Percentiles rank a stretch among this genome's conserved stretches.
Conservation (phyloP, 345 rosid species). For the Diplotaxis tenuifolia region DNA sequence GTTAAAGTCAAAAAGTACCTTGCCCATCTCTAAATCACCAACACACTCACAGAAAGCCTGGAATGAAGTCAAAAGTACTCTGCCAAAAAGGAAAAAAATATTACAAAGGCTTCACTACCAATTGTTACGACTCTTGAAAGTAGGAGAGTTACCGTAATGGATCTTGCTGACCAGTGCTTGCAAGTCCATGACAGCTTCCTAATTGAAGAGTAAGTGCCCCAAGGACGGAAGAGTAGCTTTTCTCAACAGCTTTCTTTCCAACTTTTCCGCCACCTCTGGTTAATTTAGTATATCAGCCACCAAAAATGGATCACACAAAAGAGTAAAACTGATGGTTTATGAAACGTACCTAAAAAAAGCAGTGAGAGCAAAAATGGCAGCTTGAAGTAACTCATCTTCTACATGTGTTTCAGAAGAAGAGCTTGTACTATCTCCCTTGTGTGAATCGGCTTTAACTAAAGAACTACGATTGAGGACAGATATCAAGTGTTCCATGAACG, state of each 20-base stretch:
- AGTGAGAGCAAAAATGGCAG: constrained; percentile 82
- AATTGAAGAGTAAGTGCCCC: constrained; percentile 82
- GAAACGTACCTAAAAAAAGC: constrained; percentile 73
- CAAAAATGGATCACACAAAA: constrained; percentile 15
- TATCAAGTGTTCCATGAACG: constrained; percentile 79
- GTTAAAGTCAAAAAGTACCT: constrained; percentile 60
- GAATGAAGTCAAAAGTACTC: constrained; percentile 83
- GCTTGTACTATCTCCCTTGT: constrained; percentile 57
- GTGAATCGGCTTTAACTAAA: constrained; percentile 49
- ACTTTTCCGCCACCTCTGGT: constrained; percentile 92
- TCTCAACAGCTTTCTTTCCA: constrained; percentile 90
- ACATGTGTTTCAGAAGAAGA: constrained; percentile 48
- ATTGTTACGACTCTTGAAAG: constrained; percentile 9
- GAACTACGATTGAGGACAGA: constrained; percentile 63
- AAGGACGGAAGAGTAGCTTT: constrained; percentile 82
- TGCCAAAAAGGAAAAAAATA: constrained; percentile 39
- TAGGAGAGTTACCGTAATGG: constrained; percentile 63
- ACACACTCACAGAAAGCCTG: constrained; percentile 97
- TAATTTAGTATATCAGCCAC: constrained; percentile 32
- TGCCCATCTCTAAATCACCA: constrained; percentile 98
- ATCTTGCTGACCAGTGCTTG: constrained; percentile 77
- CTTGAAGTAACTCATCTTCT: constrained; percentile 68
- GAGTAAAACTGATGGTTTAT: constrained; percentile 9
- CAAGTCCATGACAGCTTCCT: constrained; percentile 89
- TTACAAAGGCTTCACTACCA: constrained; percentile 11